phyloP scores from a whole-genome alignment of 495 filamentous ascomycete species.

The Aspergillus bridgeri region DNA sequence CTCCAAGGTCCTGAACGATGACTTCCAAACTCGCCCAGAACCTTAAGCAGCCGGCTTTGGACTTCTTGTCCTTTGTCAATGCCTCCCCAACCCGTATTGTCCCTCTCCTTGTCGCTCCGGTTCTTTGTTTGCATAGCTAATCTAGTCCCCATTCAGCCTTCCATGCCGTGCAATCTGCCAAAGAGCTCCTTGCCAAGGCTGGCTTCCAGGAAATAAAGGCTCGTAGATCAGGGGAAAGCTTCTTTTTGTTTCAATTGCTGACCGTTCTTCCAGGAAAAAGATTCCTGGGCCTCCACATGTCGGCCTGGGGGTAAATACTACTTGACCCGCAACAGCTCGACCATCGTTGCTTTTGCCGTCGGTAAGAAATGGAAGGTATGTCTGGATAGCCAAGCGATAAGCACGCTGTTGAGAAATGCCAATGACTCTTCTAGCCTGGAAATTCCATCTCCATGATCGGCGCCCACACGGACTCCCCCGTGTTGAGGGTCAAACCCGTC shows the following conservation, averaged over 20 bases:
- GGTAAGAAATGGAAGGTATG: slow-evolving; percentile 80
- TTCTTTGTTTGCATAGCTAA: slow-evolving; percentile 15
- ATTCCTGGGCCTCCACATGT: slow-evolving; percentile 78
- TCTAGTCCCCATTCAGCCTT: slow-evolving; percentile 61
- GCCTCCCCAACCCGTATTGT: slow-evolving; percentile 83
- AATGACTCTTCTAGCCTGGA: slow-evolving; percentile 54
- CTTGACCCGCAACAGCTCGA: slow-evolving; percentile 89
- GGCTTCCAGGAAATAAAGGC: slow-evolving; percentile 84
- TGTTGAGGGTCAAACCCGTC: slow-evolving; percentile 86
- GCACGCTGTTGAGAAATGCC: neutral
- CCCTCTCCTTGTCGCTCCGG: neutral
- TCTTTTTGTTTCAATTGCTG: neutral
- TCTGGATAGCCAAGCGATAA: neutral
- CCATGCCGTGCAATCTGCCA: slow-evolving; percentile 82
- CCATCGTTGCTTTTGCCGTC: slow-evolving; percentile 91
- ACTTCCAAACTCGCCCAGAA: slow-evolving; percentile 44
- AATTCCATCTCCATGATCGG: slow-evolving; percentile 95
- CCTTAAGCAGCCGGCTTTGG: slow-evolving; percentile 61
- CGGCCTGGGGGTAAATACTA: slow-evolving; percentile 92
- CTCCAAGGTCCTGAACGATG: slow-evolving; percentile 45
- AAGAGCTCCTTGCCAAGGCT: slow-evolving; percentile 68
- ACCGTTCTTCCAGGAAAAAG: slow-evolving; percentile 59
- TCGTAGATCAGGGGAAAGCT: slow-evolving; percentile 8
- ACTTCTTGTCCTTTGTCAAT: slow-evolving; percentile 92
- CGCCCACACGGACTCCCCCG: slow-evolving; percentile 93